Base-by-base conservation (phyloP, 306 rosid species). In the Cucurbita ficifolia region DNA sequence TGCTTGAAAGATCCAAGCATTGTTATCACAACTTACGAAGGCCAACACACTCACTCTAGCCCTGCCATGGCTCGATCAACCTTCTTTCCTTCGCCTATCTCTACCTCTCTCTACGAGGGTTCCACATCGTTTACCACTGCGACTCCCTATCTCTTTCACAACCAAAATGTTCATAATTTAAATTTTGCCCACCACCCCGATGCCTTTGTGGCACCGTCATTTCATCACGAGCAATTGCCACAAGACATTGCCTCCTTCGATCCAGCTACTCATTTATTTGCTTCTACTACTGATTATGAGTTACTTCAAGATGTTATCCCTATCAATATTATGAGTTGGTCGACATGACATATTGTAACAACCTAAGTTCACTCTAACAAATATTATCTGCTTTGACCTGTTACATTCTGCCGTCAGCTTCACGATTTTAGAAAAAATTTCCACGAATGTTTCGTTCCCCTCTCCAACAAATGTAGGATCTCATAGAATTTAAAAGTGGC, bases 21-120 rank as follows among this genome's bases (percentile, higher is more conserved):
- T 61, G 98, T 93, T 1, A 90, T 93, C 8, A 93, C 98, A 5
- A 93, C 98, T 33, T 93, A 93, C 24, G 98, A 93, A 86, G 98
- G 98, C 40, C 92, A 93, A 68, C 98, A 93, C 81, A 83, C 79
- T 0, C 98, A 93, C 73, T 86, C 83, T 46, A 87, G 90, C 80
- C 96, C 97, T 5, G 83, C 84, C 58, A 80, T 85, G 78, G 80
- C 94, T 12, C 96, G 94, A 2, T 77, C 88, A 4, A 70, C 79
- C 22, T 73, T 74, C 68, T 77, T 78, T 39, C 80, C 81, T 75
- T 76, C 80, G 1, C 78, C 74, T 6, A 69, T 71, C 19, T 67
- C 78, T 0, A 17, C 78, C 40, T 64, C 85, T 10, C 22, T 70
- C 71, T 67, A 53, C 80, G 75, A 76, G 11, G 75, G 55, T 75